Evolutionary conservation across 306 rosid genomes (phyloP).

Genomic region (Gynostemma pentaphyllum): DNA sequence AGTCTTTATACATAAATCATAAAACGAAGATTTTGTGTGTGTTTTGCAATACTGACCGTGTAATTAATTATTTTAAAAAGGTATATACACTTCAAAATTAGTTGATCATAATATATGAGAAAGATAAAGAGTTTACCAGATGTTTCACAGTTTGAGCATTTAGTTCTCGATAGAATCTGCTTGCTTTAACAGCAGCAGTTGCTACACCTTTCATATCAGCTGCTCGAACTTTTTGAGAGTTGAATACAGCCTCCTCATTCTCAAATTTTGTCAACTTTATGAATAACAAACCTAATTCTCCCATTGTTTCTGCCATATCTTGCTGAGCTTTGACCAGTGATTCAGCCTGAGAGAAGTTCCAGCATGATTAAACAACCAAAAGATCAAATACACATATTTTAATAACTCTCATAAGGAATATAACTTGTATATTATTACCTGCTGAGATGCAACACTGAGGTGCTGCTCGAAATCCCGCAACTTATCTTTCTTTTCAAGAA

Average conservation of each 20-base stretch:
- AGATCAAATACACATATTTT: background rate
- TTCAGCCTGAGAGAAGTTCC: conserved; percentile 50
- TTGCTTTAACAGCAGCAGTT: conserved; percentile 91
- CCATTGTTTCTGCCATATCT: conserved; percentile 94
- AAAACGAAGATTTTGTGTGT: background rate
- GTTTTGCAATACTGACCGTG: background rate
- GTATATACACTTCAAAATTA: background rate
- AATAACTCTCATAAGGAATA: background rate
- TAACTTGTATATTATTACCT: conserved; percentile 29
- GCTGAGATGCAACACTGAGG: conserved; percentile 68
- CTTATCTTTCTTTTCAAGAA: conserved; percentile 64
- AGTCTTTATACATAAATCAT: background rate
- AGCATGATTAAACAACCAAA: conserved; percentile 10
- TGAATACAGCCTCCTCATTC: conserved; percentile 61
- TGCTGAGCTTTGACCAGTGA: conserved; percentile 85
- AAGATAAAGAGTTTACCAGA: conserved; percentile 41
- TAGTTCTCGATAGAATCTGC: conserved; percentile 82
- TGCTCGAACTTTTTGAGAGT: conserved; percentile 62
- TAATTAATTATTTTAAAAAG: background rate
- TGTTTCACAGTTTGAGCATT: conserved; percentile 93
- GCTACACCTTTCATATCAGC: conserved; percentile 74
- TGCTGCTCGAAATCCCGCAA: conserved; percentile 66
- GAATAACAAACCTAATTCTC: conserved; percentile 75
- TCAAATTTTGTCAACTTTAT: conserved; percentile 80
- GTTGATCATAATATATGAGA: background rate